Evolutionary conservation across 1,284 basidiomycete species (phyloP).

Genomic region (Chalciporus sp.): DNA sequence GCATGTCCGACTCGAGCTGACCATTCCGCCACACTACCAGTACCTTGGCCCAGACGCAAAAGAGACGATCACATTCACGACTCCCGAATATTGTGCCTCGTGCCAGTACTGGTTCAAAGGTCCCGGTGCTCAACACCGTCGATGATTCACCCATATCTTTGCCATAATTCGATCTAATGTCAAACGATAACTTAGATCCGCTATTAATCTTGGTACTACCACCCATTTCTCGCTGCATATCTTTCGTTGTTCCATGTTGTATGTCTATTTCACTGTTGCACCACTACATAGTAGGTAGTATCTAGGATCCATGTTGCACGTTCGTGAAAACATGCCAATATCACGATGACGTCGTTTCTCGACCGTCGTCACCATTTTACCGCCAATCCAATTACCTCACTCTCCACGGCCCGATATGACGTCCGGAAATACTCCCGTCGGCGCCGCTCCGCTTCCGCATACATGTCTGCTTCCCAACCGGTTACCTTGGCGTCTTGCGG

Average conservation of each 20-base stretch:
- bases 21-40: conserved; percentile 26
- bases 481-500: conserved; percentile 14
- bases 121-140: conserved; percentile 30
- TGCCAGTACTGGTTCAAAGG: conserved; percentile 69
- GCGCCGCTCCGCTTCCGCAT: conserved; percentile 41
- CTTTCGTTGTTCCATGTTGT: conserved; percentile 20
- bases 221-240: conserved; percentile 11
- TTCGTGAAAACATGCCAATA: background rate
- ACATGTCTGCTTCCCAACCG: conserved; percentile 40
- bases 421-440: conserved; percentile 71
- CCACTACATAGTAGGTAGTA: background rate
- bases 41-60: conserved; percentile 68
- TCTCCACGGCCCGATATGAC: conserved; percentile 84
- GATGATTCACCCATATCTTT: conserved; percentile 23
- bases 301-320: background rate
- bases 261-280: conserved; percentile 8
- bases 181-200: conserved; percentile 29
- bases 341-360: conserved; percentile 19
- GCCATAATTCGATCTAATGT: conserved; percentile 24
- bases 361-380: conserved; percentile 85
- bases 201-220: conserved; percentile 22
- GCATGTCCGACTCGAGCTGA: conserved; percentile 13
- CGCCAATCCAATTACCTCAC: conserved; percentile 79
- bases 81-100: conserved; percentile 58
- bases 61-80: conserved; percentile 57